Percentiles rank a stretch among this genome's conserved stretches.
Evolutionary conservation across 768 basidiomycete species (phyloP).

Genomic region (Termitomyces sp.): DNA sequence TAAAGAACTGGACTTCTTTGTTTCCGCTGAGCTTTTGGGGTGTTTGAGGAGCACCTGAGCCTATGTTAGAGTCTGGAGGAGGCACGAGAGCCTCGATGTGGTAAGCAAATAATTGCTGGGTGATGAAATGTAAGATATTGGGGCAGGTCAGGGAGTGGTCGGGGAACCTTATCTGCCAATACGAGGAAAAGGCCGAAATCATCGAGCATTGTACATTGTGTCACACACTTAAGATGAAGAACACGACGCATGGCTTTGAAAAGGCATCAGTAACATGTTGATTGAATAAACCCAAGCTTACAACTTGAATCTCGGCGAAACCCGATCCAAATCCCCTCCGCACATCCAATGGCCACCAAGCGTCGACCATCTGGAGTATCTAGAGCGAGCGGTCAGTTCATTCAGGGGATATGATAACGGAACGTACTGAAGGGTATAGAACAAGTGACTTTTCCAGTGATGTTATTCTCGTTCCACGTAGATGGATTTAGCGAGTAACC

Average conservation of each 20-base stretch:
- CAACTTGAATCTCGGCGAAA: conserved; percentile 85
- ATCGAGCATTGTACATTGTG: conserved; percentile 92
- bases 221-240: conserved; percentile 87
- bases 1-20: conserved; percentile 94
- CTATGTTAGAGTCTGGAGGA: conserved; percentile 65
- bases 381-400: conserved; percentile 34
- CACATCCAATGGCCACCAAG: conserved; percentile 86
- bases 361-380: conserved; percentile 79
- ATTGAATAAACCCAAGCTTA: conserved; percentile 32
- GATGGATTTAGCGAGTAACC: conserved; percentile 43
- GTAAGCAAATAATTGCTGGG: conserved; percentile 83
- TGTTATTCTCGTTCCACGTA: conserved; percentile 70
- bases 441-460: conserved; percentile 87
- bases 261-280: conserved; percentile 31
- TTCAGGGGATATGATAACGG: conserved; percentile 9
- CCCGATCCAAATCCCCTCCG: conserved; percentile 94
- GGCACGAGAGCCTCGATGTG: conserved; percentile 97
- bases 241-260: conserved; percentile 87
- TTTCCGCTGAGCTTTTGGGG: conserved; percentile 89
- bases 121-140: neutral
- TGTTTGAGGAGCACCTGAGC: conserved; percentile 67
- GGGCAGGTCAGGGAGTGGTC: conserved; percentile 26
- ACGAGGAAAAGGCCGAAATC: conserved; percentile 98
- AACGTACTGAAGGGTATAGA: conserved; percentile 86
- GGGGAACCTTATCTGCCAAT: conserved; percentile 78